A percentile compares a stretch with the other conserved stretches of the same genome.
Evolutionary conservation across 495 filamentous ascomycete genomes (phyloP).

Genomic region (Penicillium steckii): DNA sequence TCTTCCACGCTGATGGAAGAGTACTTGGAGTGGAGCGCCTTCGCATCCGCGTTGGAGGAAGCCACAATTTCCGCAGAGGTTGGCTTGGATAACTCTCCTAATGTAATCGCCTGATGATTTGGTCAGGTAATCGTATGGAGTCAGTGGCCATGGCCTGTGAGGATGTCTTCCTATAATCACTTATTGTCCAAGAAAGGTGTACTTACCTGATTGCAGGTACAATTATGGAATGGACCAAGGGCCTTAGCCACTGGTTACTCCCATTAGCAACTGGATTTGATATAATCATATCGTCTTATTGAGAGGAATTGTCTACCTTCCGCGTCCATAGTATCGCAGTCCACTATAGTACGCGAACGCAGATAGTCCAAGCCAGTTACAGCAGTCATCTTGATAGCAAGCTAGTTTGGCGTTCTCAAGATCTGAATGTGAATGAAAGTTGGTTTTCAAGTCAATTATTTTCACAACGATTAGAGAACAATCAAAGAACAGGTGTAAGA

Average conservation of each 20-base stretch:
- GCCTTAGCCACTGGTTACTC: conserved; percentile 47
- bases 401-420: background rate
- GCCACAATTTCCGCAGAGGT: conserved; percentile 43
- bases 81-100: conserved; percentile 54
- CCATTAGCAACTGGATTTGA: background rate
- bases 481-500: conserved; percentile 1
- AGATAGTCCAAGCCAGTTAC: conserved; percentile 35
- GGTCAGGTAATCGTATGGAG: background rate
- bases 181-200: background rate
- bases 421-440: background rate
- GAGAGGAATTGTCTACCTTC: too few species aligned
- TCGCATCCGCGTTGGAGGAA: conserved; percentile 43
- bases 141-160: too few species aligned
- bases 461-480: conserved; percentile 10
- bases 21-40: conserved; percentile 32
- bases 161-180: background rate
- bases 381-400: conserved; percentile 12
- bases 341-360: conserved; percentile 51
- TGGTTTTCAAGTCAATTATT: background rate
- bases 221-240: conserved; percentile 61
- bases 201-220: conserved; percentile 64
- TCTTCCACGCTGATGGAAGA: conserved; percentile 41
- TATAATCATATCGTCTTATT: too few species aligned
- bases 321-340: conserved; percentile 61
- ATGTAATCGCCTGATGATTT: conserved; percentile 51